A percentile compares a stretch with the other conserved stretches of the same genome.
Evolutionary conservation across 768 basidiomycete species (phyloP).

Genomic region (Lentinula lateritia): DNA sequence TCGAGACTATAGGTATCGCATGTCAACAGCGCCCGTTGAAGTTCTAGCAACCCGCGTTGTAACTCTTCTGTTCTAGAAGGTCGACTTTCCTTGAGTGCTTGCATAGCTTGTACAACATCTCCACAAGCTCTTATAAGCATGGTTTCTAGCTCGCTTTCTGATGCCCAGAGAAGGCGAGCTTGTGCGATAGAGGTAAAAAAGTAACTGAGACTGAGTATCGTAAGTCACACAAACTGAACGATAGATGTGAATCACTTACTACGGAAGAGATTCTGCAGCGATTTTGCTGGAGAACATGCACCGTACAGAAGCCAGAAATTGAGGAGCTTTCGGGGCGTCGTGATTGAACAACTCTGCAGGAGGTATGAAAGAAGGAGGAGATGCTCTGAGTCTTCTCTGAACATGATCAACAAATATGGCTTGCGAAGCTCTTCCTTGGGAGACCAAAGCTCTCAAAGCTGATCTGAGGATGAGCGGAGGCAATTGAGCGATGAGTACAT

Average conservation of each 20-base stretch:
- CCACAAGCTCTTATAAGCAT: slow-evolving; percentile 6
- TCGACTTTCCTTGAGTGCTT: slow-evolving; percentile 12
- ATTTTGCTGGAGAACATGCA: slow-evolving; percentile 13
- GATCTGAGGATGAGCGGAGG: slow-evolving; percentile 10
- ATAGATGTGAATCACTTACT: slow-evolving; percentile 2
- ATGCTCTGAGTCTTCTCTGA: slow-evolving; percentile 4
- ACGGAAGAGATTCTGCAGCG: slow-evolving; percentile 8
- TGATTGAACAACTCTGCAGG: slow-evolving; percentile 5
- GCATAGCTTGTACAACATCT: slow-evolving; percentile 13
- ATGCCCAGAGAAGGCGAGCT: slow-evolving; percentile 5
- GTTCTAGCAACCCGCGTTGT: not conserved
- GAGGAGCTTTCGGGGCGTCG: not conserved
- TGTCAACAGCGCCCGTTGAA: slow-evolving; percentile 2
- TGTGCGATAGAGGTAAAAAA: slow-evolving; percentile 8
- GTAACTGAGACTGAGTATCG: slow-evolving; percentile 8
- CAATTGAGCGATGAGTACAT: slow-evolving; percentile 12
- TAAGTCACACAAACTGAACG: not conserved
- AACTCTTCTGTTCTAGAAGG: slow-evolving; percentile 4
- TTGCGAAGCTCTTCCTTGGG: slow-evolving; percentile 8
- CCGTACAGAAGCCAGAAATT: slow-evolving; percentile 7
- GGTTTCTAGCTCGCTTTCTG: not conserved
- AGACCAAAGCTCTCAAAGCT: slow-evolving; percentile 8
- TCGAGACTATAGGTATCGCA: slow-evolving; percentile 9
- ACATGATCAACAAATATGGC: slow-evolving; percentile 11
- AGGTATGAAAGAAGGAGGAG: slow-evolving; percentile 8